Conservation (phyloP, 2,329 filamentous ascomycete species). For the Graphiopsis chlorocephala region DNA sequence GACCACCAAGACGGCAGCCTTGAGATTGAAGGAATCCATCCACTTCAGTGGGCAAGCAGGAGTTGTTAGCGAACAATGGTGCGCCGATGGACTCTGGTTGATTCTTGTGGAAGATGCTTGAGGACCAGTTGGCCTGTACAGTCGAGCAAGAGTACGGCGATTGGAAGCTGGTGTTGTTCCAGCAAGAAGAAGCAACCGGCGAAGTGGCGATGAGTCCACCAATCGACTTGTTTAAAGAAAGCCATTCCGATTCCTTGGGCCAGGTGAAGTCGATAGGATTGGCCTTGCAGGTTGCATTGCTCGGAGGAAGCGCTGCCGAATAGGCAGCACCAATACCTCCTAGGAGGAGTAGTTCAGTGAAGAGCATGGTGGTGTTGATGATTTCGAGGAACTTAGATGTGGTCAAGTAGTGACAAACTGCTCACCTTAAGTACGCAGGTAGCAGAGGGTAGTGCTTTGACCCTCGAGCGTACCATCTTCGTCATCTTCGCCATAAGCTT, state of each 20-base stretch:
- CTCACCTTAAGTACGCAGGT: not conserved
- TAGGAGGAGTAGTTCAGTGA: not conserved
- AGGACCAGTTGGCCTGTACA: conserved; percentile 31
- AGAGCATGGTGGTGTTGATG: not conserved
- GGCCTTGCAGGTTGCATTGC: conserved; percentile 16
- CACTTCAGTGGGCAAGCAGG: conserved; percentile 32
- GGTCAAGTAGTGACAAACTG: not conserved
- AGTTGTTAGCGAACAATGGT: conserved; percentile 34
- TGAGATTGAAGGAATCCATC: conserved; percentile 26
- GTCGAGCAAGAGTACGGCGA: conserved; percentile 28
- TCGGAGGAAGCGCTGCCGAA: not conserved
- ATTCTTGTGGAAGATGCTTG: conserved; percentile 31
- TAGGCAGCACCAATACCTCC: not conserved
- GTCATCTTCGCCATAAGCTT: not conserved
- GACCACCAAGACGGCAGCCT: conserved; percentile 32
- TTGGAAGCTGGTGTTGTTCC: conserved; percentile 28
- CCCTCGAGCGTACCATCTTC: not conserved
- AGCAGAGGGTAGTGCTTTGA: not conserved
- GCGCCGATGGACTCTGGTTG: conserved; percentile 35
- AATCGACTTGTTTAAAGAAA: conserved; percentile 17
- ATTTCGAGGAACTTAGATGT: not conserved
- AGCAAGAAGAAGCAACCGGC: conserved; percentile 35
- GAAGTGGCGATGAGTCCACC: conserved; percentile 26
- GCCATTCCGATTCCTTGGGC: conserved; percentile 17
- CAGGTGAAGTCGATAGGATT: conserved; percentile 18